Percentiles rank a stretch among this genome's conserved stretches.
phyloP scores from a whole-genome alignment of 768 basidiomycete genomes.

The Naganishia vishniacii region DNA sequence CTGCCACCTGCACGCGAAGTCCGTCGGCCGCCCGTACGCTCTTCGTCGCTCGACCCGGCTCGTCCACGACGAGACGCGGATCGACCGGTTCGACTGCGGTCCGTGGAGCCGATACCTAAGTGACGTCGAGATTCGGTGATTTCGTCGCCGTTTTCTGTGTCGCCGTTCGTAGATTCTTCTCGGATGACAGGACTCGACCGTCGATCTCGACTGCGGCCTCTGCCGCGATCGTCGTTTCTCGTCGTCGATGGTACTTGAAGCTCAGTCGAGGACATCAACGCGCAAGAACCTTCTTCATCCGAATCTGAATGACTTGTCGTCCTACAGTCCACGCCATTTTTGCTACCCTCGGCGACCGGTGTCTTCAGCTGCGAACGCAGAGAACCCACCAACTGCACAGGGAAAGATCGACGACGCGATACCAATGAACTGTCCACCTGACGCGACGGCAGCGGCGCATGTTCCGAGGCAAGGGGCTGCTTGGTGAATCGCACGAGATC shows the following conservation, averaged over 20 bases:
- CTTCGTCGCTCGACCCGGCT: not conserved
- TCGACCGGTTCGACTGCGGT: not conserved
- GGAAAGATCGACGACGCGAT: slow-evolving; percentile 20
- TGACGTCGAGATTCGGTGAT: slow-evolving; percentile 9
- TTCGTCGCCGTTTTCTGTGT: not conserved
- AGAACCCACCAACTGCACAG: slow-evolving; percentile 20
- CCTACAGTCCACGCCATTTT: not conserved
- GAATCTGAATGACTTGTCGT: slow-evolving; percentile 11
- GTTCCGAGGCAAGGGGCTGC: not conserved
- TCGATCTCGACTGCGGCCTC: slow-evolving; percentile 23
- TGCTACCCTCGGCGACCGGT: slow-evolving; percentile 5
- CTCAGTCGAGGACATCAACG: slow-evolving; percentile 11
- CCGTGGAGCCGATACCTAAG: not conserved
- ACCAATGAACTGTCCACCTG: slow-evolving; percentile 9
- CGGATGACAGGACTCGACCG: slow-evolving; percentile 6
- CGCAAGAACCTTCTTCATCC: slow-evolving; percentile 14
- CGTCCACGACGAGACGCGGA: slow-evolving; percentile 16
- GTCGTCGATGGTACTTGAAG: not conserved
- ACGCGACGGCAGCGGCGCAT: not conserved
- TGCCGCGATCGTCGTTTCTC: slow-evolving; percentile 1
- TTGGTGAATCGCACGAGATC: not conserved
- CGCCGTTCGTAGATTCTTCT: not conserved
- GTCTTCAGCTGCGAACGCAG: slow-evolving; percentile 16
- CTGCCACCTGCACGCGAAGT: slow-evolving; percentile 9
- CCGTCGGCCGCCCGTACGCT: not conserved